Base-by-base conservation (phyloP, 1,284 basidiomycete genomes). In the Puccinia horiana region DNA sequence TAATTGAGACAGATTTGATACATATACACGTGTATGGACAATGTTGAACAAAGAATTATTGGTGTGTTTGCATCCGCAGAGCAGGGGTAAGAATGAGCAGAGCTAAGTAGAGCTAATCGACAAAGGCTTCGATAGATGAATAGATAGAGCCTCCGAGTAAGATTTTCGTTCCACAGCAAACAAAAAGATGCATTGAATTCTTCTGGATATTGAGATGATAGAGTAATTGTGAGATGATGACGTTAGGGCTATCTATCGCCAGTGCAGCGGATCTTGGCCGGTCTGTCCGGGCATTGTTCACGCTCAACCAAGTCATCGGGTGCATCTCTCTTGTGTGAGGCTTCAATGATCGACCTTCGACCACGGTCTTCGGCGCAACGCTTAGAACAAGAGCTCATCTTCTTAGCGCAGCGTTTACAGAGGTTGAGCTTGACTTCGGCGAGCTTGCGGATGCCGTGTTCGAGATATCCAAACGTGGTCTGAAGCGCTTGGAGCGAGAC, bases 391-490 rank as follows among this genome's bases (percentile, higher is more conserved):
- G 65, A 54, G 35, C 44, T 76, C 73, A 82, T 76, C 52, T 82
- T 82, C 47, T 76, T 75, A 35, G 72, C 49, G 63, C 80, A 82
- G 37, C 49, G 35, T 49, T 40, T 67, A n/a, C 80, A 82, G 18
- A 82, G 72, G 18, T 76, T 76, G 20, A 82, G 63, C 56, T 82
- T 76, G 20, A 82, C 80, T 40, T 75, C 58, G 40, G 80, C 80
- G 40, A 82, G 20, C 58, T 82, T 82, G 8, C 35, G 63, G 0
- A 52, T 35, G 32, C 73, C 80, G n/a, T 76, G 72, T 70, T 82
- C 80, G 14, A 76, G 42, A 67, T 82, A 82, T 9, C 72, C 73
- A 42, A 82, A 82, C 26, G 61, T 49, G 47, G 80, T 82, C 37
- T 82, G 58, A 16, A 76, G 44, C 37, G 54, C 73, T 32, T 67